phyloP scores from a whole-genome alignment of 345 rosid species.

The Boechera divaricarpa region DNA sequence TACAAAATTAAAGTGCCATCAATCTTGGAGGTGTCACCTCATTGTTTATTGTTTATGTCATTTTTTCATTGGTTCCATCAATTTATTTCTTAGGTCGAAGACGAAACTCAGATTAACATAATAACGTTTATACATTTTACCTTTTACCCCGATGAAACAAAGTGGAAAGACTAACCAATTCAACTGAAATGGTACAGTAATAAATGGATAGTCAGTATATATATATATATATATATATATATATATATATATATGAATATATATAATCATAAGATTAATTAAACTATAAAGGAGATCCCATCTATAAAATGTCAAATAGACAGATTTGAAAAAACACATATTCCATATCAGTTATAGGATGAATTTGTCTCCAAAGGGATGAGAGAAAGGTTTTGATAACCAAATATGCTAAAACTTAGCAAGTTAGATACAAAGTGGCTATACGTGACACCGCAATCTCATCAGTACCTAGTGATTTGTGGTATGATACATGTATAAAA shows the following conservation, averaged over 20 bases:
- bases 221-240: too few species aligned
- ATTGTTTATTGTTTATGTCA: constrained; percentile 6
- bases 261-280: too few species aligned
- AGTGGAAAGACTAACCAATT: too few species aligned
- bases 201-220: too few species aligned
- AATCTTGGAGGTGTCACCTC: constrained; percentile 34
- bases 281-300: too few species aligned
- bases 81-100: background rate
- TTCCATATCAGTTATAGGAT: too few species aligned
- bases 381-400: too few species aligned
- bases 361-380: too few species aligned
- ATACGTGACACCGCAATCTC: background rate
- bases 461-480: background rate
- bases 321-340: background rate
- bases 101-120: background rate
- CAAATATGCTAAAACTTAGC: background rate
- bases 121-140: background rate
- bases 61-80: background rate
- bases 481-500: too few species aligned
- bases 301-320: too few species aligned
- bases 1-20: constrained; percentile 22
- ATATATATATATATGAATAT: too few species aligned
- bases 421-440: background rate
- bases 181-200: too few species aligned
- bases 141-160: background rate